These are phyloP conservation scores for Clavispora phyllophila DNA, from an alignment of 805 yeast species.

Conservation along the genomic window DNA sequence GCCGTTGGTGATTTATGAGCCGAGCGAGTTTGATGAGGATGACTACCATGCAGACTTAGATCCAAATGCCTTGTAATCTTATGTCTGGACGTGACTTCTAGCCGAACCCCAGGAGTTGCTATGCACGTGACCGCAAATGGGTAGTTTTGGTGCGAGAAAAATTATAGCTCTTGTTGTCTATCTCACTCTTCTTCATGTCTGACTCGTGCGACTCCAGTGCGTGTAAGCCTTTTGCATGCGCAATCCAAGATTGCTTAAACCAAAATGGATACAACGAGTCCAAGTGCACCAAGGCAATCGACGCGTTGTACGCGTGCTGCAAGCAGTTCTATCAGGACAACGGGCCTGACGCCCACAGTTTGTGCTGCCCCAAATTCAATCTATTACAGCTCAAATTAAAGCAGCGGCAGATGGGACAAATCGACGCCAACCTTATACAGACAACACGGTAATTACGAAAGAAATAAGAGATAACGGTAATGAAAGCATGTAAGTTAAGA, in stretches of 20 bases:
- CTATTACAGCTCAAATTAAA: slow-evolving; percentile 58
- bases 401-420: slow-evolving; percentile 51
- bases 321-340: slow-evolving; percentile 53
- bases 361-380: slow-evolving; percentile 74
- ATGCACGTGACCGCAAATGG: neutral
- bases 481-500: slow-evolving; percentile 55
- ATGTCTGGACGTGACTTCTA: too few relatives aligned
- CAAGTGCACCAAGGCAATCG: slow-evolving; percentile 66
- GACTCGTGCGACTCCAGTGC: slow-evolving; percentile 27
- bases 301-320: slow-evolving; percentile 73
- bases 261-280: slow-evolving; percentile 63
- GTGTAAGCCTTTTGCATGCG: slow-evolving; percentile 79
- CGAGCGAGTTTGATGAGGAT: slow-evolving; percentile 49
- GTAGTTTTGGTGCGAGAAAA: neutral
- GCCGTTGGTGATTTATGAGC: slow-evolving; percentile 39
- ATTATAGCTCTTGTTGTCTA: neutral
- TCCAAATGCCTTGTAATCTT: slow-evolving; percentile 15
- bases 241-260: slow-evolving; percentile 73
- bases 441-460: neutral
- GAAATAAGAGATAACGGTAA: neutral
- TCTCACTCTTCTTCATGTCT: neutral
- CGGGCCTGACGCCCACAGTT: slow-evolving; percentile 56
- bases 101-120: too few relatives aligned
- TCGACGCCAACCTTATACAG: slow-evolving; percentile 52
- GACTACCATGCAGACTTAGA: slow-evolving; percentile 56